Base-by-base conservation (phyloP, 1,284 basidiomycete genomes). In the Chiua sp. region DNA sequence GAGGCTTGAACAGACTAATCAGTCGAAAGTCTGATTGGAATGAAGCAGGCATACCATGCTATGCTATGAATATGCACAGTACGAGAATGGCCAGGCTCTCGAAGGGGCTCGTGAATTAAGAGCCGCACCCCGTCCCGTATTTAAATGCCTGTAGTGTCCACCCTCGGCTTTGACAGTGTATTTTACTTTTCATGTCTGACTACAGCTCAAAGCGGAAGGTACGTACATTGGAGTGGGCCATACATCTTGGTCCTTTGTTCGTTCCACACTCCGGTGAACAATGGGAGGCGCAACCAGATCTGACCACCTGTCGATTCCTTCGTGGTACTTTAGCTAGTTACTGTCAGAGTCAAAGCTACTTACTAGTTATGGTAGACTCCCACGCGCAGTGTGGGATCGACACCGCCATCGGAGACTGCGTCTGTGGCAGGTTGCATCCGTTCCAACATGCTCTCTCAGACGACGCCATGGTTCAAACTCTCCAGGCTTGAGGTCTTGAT, bases 401-500 rank as follows among this genome's bases (percentile, higher is more conserved):
- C 57, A 32, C 53, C 35, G 44, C 28, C 59, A 35, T 26, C 54
- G 30, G 30, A 35, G 33, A 35, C 33, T 35, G 33, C 13, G 33
- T 35, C 33, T 13, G 13, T 13, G 30, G 30, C 7, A 35, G 12
- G 35, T 39, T n/a, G 39, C 30, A 22, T 39, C 44, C 12, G 22
- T n/a, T 44, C 32, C 48, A 49, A 5, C n/a, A 71, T 71, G 69
- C 63, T 71, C 55, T 51, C 68, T 3, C 69, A 71, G 37, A 52
- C 69, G 49, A 53, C 72, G 53, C 62, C 71, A 5, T 77, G 82
- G 81, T 70, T 77, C 66, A 81, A 78, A 63, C 75, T 81, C 4
- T 88, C 88, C 18, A 84, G 84, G 23, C 80, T 92, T 49, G 88
- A 92, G 66, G 75, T 87, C 30, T 82, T 92, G 61, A 82, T 92